Conservation (phyloP, 129 eudicot genomes). For the Escallonia rubra region DNA sequence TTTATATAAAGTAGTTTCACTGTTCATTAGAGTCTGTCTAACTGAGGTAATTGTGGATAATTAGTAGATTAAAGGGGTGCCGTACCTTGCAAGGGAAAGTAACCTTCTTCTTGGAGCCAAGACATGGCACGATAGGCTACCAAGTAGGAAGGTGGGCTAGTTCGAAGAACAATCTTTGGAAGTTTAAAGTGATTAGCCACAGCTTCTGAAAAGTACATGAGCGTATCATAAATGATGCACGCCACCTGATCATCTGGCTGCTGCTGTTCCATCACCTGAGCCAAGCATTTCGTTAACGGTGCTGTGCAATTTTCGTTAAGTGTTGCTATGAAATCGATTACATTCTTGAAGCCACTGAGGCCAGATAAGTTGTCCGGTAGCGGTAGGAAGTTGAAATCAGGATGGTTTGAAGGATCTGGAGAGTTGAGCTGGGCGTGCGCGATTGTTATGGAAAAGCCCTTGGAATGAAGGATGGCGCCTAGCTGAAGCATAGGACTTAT, state of each 20-base stretch:
- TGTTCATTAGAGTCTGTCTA: too few relatives aligned
- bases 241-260: slow-evolving; percentile 16
- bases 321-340: background rate
- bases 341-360: background rate
- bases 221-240: slow-evolving; percentile 35
- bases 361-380: slow-evolving; percentile 21
- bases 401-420: slow-evolving; percentile 37
- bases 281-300: slow-evolving; percentile 30
- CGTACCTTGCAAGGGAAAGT: slow-evolving; percentile 42
- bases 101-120: slow-evolving; percentile 24
- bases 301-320: slow-evolving; percentile 32
- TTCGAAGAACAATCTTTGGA: slow-evolving; percentile 23
- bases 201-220: slow-evolving; percentile 37
- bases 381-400: slow-evolving; percentile 35
- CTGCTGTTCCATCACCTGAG: slow-evolving; percentile 13
- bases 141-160: slow-evolving; percentile 24
- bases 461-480: slow-evolving; percentile 37
- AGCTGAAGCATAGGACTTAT: slow-evolving; percentile 60
- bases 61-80: too few relatives aligned
- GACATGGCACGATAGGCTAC: slow-evolving; percentile 25
- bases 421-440: slow-evolving; percentile 44
- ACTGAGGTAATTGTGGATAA: too few relatives aligned
- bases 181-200: slow-evolving; percentile 34
- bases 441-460: slow-evolving; percentile 45
- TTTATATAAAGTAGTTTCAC: too few relatives aligned